Evolutionary conservation across 768 basidiomycete species (phyloP).

Genomic region (Calocybe indica): DNA sequence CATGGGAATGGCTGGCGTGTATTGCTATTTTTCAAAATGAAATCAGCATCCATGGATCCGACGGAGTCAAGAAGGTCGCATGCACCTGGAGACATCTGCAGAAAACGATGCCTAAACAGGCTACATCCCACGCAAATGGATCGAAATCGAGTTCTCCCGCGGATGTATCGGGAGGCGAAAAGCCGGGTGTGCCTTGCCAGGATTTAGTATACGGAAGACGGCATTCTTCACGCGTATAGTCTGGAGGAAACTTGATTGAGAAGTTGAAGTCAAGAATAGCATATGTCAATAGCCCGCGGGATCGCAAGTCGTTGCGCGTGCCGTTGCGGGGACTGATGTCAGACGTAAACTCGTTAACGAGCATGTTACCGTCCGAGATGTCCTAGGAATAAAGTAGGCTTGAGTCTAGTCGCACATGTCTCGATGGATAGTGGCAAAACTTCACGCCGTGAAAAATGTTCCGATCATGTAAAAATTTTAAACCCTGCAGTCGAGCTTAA

Average conservation of each 20-base stretch:
- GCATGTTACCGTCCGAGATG: neutral
- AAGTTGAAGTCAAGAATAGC: constrained; percentile 17
- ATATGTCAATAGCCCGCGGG: constrained; percentile 10
- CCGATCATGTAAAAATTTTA: neutral
- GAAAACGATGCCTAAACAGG: constrained; percentile 9
- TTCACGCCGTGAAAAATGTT: neutral
- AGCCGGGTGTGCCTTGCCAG: neutral
- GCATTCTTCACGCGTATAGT: constrained; percentile 4
- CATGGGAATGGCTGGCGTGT: constrained; percentile 1
- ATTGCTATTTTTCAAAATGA: neutral
- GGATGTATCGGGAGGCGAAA: constrained; percentile 7
- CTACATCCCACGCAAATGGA: constrained; percentile 20
- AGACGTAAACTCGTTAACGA: neutral
- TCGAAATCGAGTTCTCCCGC: constrained; percentile 20
- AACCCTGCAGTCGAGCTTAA: neutral
- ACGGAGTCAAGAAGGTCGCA: neutral
- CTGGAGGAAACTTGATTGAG: constrained; percentile 12
- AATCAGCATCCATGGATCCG: no score
- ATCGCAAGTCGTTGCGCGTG: constrained; percentile 2
- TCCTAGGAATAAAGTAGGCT: neutral
- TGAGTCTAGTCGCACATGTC: no score
- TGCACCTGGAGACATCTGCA: constrained; percentile 7
- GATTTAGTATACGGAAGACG: constrained; percentile 6
- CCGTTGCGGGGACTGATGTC: neutral
- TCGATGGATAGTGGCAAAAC: no score